Evolutionary conservation across 345 rosid species (phyloP).

Genomic region (Angophora floribunda): DNA sequence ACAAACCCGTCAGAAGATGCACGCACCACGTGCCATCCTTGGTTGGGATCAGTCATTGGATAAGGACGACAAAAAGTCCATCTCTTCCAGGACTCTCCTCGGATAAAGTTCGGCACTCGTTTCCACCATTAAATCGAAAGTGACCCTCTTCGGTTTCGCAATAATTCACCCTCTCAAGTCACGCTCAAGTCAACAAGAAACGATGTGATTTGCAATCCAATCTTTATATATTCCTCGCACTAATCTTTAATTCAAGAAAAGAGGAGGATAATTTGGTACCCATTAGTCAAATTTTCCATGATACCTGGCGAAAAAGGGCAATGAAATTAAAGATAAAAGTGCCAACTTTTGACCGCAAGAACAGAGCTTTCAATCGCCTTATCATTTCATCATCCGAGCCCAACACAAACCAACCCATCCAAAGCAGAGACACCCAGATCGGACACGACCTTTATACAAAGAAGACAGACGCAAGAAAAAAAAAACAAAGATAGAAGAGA

Average conservation of each 20-base stretch:
- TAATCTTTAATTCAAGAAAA: background rate
- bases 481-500: background rate
- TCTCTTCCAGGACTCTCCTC: background rate
- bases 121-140: background rate
- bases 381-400: background rate
- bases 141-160: background rate
- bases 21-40: background rate
- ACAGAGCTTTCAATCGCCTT: background rate
- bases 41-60: background rate
- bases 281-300: background rate
- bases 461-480: background rate
- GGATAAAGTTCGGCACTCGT: background rate
- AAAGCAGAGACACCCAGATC: background rate
- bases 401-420: background rate
- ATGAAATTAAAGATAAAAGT: background rate
- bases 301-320: background rate
- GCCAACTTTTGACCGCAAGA: background rate
- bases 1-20: background rate
- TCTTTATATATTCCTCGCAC: background rate
- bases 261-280: background rate
- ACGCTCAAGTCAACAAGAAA: background rate
- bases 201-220: background rate
- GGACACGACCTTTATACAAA: background rate
- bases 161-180: background rate
- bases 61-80: background rate